Percentiles rank a stretch among this genome's conserved stretches.
Conservation (phyloP, 345 rosid species). For the Lepidium aucheri region DNA sequence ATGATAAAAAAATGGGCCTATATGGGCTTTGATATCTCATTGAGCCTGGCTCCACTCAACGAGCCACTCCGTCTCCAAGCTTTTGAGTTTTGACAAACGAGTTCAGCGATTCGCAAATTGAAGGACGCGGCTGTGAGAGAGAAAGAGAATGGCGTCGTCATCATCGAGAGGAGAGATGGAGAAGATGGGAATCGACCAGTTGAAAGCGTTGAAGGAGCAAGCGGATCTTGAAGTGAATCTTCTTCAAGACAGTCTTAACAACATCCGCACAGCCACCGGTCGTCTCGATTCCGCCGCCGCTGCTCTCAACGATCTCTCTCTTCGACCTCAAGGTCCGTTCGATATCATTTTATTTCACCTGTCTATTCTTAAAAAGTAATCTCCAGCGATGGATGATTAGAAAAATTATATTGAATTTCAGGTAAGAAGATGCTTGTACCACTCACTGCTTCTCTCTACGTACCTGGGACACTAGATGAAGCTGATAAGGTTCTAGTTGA, state of each 20-base stretch:
- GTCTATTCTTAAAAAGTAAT: background rate
- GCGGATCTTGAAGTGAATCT: conserved; percentile 86
- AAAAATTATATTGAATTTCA: background rate
- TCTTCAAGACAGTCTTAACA: conserved; percentile 89
- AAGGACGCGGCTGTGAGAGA: conserved; percentile 1
- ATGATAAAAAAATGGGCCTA: background rate
- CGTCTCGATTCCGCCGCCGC: conserved; percentile 74
- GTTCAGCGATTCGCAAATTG: background rate
- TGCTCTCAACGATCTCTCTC: conserved; percentile 81
- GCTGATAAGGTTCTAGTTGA: conserved; percentile 79
- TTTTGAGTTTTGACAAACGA: background rate
- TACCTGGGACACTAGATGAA: conserved; percentile 78
- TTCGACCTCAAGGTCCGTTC: conserved; percentile 52
- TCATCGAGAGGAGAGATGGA: conserved; percentile 47
- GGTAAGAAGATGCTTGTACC: conserved; percentile 88
- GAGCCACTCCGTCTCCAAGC: background rate
- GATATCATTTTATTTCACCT: background rate
- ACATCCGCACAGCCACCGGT: conserved; percentile 83
- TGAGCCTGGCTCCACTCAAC: background rate
- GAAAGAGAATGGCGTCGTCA: conserved; percentile 34
- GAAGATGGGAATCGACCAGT: conserved; percentile 83
- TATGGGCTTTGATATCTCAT: background rate
- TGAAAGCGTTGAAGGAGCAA: conserved; percentile 82
- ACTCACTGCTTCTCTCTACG: conserved; percentile 88
- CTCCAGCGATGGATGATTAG: background rate